Evolutionary conservation across 2,329 filamentous ascomycete species (phyloP).

Genomic region (Fusarium redolens): DNA sequence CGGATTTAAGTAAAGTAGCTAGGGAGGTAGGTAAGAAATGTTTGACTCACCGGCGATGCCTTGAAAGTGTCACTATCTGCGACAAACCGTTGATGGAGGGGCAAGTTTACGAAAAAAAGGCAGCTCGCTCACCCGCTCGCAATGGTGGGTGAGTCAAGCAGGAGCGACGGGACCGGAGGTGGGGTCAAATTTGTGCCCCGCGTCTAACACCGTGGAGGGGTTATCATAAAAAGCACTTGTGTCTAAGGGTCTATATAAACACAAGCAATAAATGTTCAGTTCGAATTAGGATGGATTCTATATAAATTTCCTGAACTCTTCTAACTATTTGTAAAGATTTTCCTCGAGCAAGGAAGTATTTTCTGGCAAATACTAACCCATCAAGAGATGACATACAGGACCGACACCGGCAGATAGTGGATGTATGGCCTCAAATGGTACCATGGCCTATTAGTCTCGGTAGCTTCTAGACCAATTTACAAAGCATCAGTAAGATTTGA

Average conservation of each 20-base stretch:
- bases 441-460: background rate
- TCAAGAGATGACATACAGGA: background rate
- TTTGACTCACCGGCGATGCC: slow-evolving; percentile 29
- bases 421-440: background rate
- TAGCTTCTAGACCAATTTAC: background rate
- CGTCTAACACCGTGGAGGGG: slow-evolving; percentile 18
- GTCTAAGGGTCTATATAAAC: background rate
- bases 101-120: slow-evolving; percentile 44
- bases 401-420: background rate
- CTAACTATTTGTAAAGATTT: background rate
- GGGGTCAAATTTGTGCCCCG: slow-evolving; percentile 43
- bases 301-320: background rate
- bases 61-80: slow-evolving; percentile 24
- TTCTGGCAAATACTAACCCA: background rate
- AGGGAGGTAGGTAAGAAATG: background rate
- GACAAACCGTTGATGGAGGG: slow-evolving; percentile 42
- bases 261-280: background rate
- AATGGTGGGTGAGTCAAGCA: slow-evolving; percentile 48
- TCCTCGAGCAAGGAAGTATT: background rate
- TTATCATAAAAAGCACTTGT: background rate
- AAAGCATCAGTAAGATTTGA: background rate
- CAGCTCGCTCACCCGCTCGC: slow-evolving; percentile 8
- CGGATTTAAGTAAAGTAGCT: background rate
- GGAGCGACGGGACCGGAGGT: slow-evolving; percentile 29
- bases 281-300: background rate